phyloP scores from a whole-genome alignment of 2,329 filamentous ascomycete genomes.

The Lecanicillium sp. region DNA sequence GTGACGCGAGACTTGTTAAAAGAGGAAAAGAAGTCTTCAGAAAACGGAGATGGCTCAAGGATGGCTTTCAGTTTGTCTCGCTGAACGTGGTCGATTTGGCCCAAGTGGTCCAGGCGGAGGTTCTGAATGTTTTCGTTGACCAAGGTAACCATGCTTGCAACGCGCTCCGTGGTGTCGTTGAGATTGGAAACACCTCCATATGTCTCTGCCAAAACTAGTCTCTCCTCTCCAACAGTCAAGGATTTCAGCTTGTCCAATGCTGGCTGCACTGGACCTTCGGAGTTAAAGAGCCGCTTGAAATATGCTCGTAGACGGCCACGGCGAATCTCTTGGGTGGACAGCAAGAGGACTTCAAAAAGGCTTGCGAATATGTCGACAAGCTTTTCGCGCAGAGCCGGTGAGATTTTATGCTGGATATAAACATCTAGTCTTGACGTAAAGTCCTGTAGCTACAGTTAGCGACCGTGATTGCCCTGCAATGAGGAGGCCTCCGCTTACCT shows the following conservation, averaged over 20 bases:
- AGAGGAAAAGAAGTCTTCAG: constrained; percentile 31
- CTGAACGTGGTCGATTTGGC: constrained; percentile 22
- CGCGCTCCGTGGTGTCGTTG: constrained; percentile 26
- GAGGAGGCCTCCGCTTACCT: too few species aligned
- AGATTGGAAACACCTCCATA: constrained; percentile 27
- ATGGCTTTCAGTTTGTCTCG: constrained; percentile 30
- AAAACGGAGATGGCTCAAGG: constrained; percentile 31
- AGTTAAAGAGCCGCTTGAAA: constrained; percentile 29
- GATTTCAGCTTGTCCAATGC: constrained; percentile 30
- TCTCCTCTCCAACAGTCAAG: constrained; percentile 31
- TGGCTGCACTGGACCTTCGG: constrained; percentile 29
- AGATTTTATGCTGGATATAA: constrained; percentile 30
- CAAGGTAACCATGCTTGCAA: constrained; percentile 24
- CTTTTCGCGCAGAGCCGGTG: constrained; percentile 27
- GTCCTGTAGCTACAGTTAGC: constrained; percentile 20
- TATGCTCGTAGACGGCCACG: constrained; percentile 32
- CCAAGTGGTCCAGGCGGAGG: constrained; percentile 25
- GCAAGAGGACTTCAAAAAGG: constrained; percentile 35
- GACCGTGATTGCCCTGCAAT: too few species aligned
- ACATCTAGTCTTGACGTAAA: constrained; percentile 33
- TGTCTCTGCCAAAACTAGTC: constrained; percentile 35
- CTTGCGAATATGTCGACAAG: constrained; percentile 32
- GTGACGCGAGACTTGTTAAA: constrained; percentile 31
- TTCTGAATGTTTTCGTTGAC: constrained; percentile 26
- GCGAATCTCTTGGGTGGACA: constrained; percentile 32